Percentiles rank a stretch among this genome's conserved stretches.
Conservation (phyloP, 2,329 filamentous ascomycete genomes). For the Botryotinia globosa region DNA sequence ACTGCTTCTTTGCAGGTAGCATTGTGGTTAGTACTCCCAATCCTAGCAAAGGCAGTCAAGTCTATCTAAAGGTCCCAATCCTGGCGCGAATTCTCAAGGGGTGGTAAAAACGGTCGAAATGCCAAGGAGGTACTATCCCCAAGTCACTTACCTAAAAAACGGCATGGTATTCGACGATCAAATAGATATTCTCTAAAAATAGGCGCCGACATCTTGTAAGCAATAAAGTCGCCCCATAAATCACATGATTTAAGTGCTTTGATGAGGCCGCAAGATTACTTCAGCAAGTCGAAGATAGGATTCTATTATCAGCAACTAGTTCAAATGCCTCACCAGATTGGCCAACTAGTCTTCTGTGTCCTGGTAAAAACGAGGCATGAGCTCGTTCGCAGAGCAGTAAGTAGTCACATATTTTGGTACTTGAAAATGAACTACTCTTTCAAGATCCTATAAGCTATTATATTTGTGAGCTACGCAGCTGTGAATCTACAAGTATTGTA, state of each 20-base stretch:
- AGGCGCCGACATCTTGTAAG: not conserved
- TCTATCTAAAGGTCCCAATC: constrained; percentile 15
- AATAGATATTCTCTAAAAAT: not conserved
- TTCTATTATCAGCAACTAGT: not conserved
- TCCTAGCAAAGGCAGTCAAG: constrained; percentile 11
- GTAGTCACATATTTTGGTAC: not conserved
- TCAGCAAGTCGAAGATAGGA: constrained; percentile 12
- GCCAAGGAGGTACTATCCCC: constrained; percentile 1
- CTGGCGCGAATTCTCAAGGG: constrained; percentile 15
- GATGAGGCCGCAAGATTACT: not conserved
- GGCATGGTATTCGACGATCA: constrained; percentile 1
- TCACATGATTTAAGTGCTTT: constrained; percentile 1
- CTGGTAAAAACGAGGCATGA: not conserved
- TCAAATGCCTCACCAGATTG: not conserved
- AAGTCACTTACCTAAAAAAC: constrained; percentile 1
- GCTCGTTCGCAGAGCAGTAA: not conserved
- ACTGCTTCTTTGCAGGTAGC: not conserved
- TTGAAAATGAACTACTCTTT: not conserved
- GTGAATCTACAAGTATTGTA: not conserved
- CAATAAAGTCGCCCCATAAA: not conserved
- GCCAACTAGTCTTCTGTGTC: constrained; percentile 1
- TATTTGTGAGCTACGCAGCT: not conserved
- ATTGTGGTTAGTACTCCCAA: not conserved
- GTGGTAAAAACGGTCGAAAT: not conserved
- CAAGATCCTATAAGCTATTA: not conserved